Percentiles rank a stretch among this genome's conserved stretches.
These are phyloP conservation scores for Phenoliferia sp. DNA, from an alignment of 1,284 basidiomycete genomes.

Conservation along the genomic window DNA sequence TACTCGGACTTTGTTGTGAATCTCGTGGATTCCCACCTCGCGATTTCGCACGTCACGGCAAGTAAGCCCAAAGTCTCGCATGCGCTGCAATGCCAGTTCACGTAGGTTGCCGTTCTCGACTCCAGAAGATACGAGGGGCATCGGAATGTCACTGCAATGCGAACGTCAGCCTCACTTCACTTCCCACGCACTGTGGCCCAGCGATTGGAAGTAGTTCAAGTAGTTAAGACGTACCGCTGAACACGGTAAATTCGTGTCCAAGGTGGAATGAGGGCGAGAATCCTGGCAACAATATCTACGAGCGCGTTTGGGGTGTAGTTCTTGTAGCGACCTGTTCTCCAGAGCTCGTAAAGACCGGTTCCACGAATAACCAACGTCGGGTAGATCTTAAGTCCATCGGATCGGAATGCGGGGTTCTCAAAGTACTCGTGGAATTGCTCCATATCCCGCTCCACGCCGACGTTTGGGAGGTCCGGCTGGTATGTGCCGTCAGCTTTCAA, in stretches of 20 bases:
- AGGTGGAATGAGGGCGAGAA: slow-evolving; percentile 92
- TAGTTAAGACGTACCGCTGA: slow-evolving; percentile 62
- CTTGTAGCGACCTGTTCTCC: slow-evolving; percentile 60
- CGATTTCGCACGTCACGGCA: slow-evolving; percentile 96
- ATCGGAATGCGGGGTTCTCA: slow-evolving; percentile 95
- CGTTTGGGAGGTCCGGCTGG: slow-evolving; percentile 73
- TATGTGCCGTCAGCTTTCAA: no score
- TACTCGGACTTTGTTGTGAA: slow-evolving; percentile 79
- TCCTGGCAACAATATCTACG: slow-evolving; percentile 93
- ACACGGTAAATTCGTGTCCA: slow-evolving; percentile 99
- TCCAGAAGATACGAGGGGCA: slow-evolving; percentile 89
- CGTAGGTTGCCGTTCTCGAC: slow-evolving; percentile 98
- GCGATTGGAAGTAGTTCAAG: no score
- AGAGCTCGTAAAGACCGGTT: slow-evolving; percentile 63
- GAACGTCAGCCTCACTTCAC: no score
- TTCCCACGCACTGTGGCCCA: no score
- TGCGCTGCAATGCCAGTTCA: slow-evolving; percentile 89
- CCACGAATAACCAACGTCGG: slow-evolving; percentile 97
- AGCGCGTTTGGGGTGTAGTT: slow-evolving; percentile 98
- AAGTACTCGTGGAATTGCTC: slow-evolving; percentile 99
- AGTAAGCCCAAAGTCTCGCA: slow-evolving; percentile 98
- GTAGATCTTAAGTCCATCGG: slow-evolving; percentile 97
- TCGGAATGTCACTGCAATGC: slow-evolving; percentile 75
- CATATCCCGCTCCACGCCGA: slow-evolving; percentile 92
- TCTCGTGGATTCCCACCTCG: slow-evolving; percentile 98